Conservation (phyloP, 257 asterid genomes). For the Avicennia marina region DNA sequence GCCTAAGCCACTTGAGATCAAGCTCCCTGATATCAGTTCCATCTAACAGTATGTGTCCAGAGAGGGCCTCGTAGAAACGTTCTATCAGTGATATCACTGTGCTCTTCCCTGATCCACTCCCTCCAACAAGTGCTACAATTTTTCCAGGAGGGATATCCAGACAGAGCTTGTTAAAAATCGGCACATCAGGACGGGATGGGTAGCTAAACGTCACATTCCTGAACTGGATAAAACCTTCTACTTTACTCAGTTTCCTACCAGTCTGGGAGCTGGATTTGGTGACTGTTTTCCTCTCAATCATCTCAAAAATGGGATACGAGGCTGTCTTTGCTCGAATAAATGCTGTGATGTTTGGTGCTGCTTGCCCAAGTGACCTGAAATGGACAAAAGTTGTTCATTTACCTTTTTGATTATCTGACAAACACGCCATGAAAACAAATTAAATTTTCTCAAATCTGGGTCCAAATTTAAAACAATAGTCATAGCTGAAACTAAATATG, state of each 20-base stretch:
- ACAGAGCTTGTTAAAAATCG: constrained; percentile 58
- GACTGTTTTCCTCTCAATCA: constrained; percentile 73
- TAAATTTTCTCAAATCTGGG: no score
- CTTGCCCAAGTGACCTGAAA: constrained; percentile 86
- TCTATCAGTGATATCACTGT: constrained; percentile 86
- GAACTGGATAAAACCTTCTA: constrained; percentile 82
- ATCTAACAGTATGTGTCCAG: constrained; percentile 64
- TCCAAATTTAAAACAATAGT: no score
- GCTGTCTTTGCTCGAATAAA: constrained; percentile 85
- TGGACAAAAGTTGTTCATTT: background rate
- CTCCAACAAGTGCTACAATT: constrained; percentile 92
- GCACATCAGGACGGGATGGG: constrained; percentile 79
- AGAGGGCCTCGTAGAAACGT: constrained; percentile 78
- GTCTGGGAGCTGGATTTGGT: constrained; percentile 39
- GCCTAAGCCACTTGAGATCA: constrained; percentile 80
- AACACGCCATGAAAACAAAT: background rate
- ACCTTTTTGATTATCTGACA: background rate
- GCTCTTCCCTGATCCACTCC: constrained; percentile 98
- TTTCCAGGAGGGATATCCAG: constrained; percentile 86
- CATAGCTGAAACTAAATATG: no score
- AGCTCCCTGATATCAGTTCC: constrained; percentile 62
- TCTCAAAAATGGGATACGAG: constrained; percentile 85
- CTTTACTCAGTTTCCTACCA: constrained; percentile 47
- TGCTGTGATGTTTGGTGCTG: constrained; percentile 85
- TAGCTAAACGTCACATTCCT: constrained; percentile 70